phyloP scores from a whole-genome alignment of 306 rosid species.

The Cicer arietinum region DNA sequence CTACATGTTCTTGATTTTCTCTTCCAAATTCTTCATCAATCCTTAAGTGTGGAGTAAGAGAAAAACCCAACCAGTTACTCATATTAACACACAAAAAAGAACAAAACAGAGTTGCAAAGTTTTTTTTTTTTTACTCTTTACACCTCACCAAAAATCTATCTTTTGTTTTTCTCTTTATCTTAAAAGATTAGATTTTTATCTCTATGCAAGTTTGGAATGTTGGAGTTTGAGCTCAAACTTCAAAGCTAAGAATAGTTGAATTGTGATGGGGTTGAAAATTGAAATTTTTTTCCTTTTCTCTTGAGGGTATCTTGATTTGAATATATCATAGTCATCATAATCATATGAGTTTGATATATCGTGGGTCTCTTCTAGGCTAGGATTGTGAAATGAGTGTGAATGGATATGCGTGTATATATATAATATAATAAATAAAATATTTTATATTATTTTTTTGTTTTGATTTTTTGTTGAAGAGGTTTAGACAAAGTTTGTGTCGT shows the following conservation, averaged over 20 bases:
- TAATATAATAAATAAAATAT: background rate
- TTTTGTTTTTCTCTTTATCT: background rate
- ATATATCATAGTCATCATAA: constrained; percentile 44
- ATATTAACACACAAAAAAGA: constrained; percentile 43
- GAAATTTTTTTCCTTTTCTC: background rate
- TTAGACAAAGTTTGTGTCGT: constrained; percentile 50
- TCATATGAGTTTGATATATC: constrained; percentile 52
- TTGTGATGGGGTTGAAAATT: constrained; percentile 38
- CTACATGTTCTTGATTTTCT: constrained; percentile 57
- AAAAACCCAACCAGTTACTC: constrained; percentile 95
- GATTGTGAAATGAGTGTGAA: constrained; percentile 24
- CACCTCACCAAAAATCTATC: no score
- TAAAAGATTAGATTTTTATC: constrained; percentile 38
- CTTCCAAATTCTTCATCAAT: constrained; percentile 72
- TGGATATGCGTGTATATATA: constrained; percentile 2
- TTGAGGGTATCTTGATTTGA: constrained; percentile 3
- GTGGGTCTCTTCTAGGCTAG: constrained; percentile 44
- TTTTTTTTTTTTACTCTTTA: no score
- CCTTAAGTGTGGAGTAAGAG: constrained; percentile 92
- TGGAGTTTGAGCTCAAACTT: constrained; percentile 67
- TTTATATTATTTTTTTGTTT: background rate
- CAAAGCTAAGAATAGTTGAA: constrained; percentile 54
- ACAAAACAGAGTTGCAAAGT: no score
- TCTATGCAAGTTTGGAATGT: constrained; percentile 53
- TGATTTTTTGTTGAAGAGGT: constrained; percentile 40